Percentiles rank a stretch among this genome's conserved stretches.
phyloP scores from a whole-genome alignment of 495 filamentous ascomycete species.

The Pyrenula massariospora region DNA sequence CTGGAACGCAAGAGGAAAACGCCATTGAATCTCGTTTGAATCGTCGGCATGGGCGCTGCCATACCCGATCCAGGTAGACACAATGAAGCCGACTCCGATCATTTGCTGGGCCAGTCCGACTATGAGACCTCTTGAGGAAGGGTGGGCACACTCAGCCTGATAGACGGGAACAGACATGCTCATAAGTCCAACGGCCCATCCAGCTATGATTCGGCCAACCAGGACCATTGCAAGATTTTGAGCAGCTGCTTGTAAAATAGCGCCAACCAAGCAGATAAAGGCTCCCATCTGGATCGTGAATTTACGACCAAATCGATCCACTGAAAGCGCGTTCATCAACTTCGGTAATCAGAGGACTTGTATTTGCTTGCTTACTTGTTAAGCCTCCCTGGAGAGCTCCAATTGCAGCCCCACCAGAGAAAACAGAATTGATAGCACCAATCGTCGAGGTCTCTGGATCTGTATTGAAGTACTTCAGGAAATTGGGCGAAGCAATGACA shows the following conservation, averaged over 20 bases:
- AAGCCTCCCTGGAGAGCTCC: conserved; percentile 1
- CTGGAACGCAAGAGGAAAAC: conserved; percentile 44
- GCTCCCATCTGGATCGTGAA: conserved; percentile 45
- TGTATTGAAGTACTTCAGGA: conserved; percentile 35
- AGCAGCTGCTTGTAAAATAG: conserved; percentile 41
- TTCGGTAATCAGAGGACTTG: conserved; percentile 8
- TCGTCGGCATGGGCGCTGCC: conserved; percentile 31
- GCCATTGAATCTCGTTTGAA: conserved; percentile 37
- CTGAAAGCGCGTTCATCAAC: conserved; percentile 18
- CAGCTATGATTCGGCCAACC: conserved; percentile 48
- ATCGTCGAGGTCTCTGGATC: conserved; percentile 35
- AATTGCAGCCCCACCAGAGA: conserved; percentile 36
- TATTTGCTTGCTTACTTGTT: conserved; percentile 7
- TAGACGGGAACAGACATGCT: conserved; percentile 49
- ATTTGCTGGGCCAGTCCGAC: conserved; percentile 50
- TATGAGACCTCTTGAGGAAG: conserved; percentile 40
- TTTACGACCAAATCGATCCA: conserved; percentile 36
- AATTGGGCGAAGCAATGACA: conserved; percentile 37
- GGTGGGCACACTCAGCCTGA: conserved; percentile 40
- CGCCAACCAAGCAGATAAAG: conserved; percentile 40
- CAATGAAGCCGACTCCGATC: conserved; percentile 43
- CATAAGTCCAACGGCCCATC: conserved; percentile 48
- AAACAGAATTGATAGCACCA: conserved; percentile 44
- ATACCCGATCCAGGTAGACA: conserved; percentile 46
- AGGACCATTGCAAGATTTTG: conserved; percentile 45